These are phyloP conservation scores for Dioszegia hungarica DNA, from an alignment of 768 basidiomycete genomes.

Conservation along the genomic window DNA sequence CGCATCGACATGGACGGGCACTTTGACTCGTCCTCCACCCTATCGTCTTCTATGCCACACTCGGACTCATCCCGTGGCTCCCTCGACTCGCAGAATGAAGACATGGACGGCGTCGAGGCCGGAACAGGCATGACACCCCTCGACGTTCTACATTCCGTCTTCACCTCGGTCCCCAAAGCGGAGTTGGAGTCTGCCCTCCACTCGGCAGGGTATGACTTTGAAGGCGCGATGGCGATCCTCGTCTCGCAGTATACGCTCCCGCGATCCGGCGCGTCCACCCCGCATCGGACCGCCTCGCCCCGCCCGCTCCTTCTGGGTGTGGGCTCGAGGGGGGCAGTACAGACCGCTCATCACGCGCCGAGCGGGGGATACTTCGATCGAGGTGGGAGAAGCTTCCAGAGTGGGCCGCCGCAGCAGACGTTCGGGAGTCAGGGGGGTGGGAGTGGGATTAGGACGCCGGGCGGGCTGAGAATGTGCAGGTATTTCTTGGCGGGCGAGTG, in stretches of 20 bases:
- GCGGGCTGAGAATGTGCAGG: slow-evolving; percentile 66
- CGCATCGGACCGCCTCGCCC: slow-evolving; percentile 37
- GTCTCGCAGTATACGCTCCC: slow-evolving; percentile 58
- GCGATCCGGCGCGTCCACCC: slow-evolving; percentile 53
- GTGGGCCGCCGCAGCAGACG: neutral
- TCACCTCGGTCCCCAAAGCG: slow-evolving; percentile 79
- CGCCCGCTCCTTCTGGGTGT: slow-evolving; percentile 36
- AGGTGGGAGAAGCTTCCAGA: slow-evolving; percentile 29
- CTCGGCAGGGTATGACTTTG: slow-evolving; percentile 87
- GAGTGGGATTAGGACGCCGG: slow-evolving; percentile 43
- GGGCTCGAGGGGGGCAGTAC: slow-evolving; percentile 25
- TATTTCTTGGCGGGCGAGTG: slow-evolving; percentile 98
- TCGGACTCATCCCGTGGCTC: slow-evolving; percentile 18
- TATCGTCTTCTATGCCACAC: slow-evolving; percentile 17
- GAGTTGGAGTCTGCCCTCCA: slow-evolving; percentile 91
- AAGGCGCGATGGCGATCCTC: slow-evolving; percentile 89
- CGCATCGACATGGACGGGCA: slow-evolving; percentile 2
- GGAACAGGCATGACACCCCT: slow-evolving; percentile 84
- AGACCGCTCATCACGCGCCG: slow-evolving; percentile 36
- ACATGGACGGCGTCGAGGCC: slow-evolving; percentile 1
- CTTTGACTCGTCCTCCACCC: slow-evolving; percentile 12
- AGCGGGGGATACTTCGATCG: slow-evolving; percentile 40
- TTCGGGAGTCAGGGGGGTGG: slow-evolving; percentile 5
- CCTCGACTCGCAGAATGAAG: slow-evolving; percentile 11
- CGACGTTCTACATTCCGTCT: slow-evolving; percentile 89